Percentiles rank a stretch among this genome's conserved stretches.
Conservation (phyloP, 116 monocot species). For the Cymodocea nodosa region DNA sequence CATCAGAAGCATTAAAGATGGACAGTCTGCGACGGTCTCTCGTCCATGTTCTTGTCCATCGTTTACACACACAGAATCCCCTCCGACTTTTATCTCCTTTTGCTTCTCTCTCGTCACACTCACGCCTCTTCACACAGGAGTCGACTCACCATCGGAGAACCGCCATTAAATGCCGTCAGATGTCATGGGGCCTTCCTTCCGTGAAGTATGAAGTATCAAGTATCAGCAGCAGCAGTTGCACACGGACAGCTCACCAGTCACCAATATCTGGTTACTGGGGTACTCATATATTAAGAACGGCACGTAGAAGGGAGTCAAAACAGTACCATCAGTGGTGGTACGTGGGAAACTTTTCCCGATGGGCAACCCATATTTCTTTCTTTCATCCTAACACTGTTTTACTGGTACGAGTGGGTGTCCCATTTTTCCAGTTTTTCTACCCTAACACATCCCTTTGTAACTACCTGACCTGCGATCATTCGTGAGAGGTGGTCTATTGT, state of each 20-base stretch:
- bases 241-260: not conserved
- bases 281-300: not conserved
- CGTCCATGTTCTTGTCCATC: slow-evolving; percentile 1
- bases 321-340: no score
- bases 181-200: slow-evolving; percentile 10
- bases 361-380: not conserved
- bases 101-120: not conserved
- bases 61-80: not conserved
- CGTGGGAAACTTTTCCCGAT: not conserved
- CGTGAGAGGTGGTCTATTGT: not conserved
- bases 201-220: not conserved
- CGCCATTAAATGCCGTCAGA: slow-evolving; percentile 25
- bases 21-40: slow-evolving; percentile 5
- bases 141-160: slow-evolving; percentile 9
- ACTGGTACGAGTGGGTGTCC: no score
- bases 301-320: no score
- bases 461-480: not conserved
- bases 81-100: not conserved
- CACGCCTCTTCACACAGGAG: slow-evolving; percentile 6
- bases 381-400: not conserved
- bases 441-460: not conserved
- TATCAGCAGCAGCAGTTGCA: not conserved
- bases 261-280: not conserved
- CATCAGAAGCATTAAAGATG: slow-evolving; percentile 10
- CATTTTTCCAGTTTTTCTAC: not conserved